Evolutionary conservation across 805 yeast genomes (phyloP), one percentile per base, ranked within the genome.

Genomic region (Zygotorulaspora chibaensis): DNA sequence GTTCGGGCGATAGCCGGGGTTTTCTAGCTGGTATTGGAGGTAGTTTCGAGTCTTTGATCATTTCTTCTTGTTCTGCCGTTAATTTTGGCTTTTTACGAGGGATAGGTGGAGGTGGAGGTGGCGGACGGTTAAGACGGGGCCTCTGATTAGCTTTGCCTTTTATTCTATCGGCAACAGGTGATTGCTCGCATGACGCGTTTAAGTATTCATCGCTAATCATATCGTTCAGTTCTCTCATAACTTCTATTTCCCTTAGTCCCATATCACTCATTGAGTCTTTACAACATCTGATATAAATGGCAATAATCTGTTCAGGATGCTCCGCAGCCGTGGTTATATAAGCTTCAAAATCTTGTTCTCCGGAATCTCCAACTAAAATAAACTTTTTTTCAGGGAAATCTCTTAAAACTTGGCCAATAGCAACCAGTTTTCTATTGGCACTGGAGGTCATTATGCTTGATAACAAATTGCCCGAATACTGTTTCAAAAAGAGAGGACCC

Each of bases 321-420:
- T 61, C 53, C 33, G 70, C 66, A 0, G 95, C 86, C 28, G 89
- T 67, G 23, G 83, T 83, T 5, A 80, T 74, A 62, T 93, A 93
- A 0, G 97, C 95, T 59, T 95, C 99, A 35, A 91, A 69, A 68
- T 93, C 99, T 53, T 83, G 84, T 61, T 93, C 99, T 1, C 98
- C 98, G 2, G 96, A 84, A 62, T 93, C 99, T 27, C 99, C 99
- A 12, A 93, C 76, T 41, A 96, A 69, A 18, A 93, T 75, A 61
- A 93, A 91, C 57, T 77, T 81, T 52, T 90, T 81, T 1, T 77
- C 50, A 0, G 95, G 88, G 60, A 87, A 91, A 58, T 90, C 96
- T 2, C 67, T 62, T 18, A 88, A 52, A 7, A 93, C 75, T 46
- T 77, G 75, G 34, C 73, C 69, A 42, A 95, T 71, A 1, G 87